phyloP scores from a whole-genome alignment of 257 asterid genomes.

The Cordia subcordata region DNA sequence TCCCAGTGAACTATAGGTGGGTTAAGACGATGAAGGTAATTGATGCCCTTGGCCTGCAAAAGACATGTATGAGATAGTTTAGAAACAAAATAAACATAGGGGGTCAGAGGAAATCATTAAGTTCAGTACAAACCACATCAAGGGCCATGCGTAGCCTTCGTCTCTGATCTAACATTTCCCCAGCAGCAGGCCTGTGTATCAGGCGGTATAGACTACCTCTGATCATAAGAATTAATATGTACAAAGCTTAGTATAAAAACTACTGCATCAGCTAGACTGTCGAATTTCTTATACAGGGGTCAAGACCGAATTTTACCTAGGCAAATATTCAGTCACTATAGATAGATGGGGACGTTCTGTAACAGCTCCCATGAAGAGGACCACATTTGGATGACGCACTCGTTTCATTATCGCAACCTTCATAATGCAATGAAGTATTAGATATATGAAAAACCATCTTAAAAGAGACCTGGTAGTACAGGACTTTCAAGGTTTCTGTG shows the following conservation, averaged over 20 bases:
- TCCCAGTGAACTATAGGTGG: conserved; percentile 96
- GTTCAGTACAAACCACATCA: conserved; percentile 71
- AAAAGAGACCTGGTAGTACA: neutral
- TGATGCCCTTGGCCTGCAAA: conserved; percentile 81
- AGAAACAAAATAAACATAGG: neutral
- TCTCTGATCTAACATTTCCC: conserved; percentile 78
- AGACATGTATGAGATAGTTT: conserved; percentile 1
- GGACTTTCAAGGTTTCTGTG: neutral
- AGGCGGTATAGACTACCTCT: conserved; percentile 94
- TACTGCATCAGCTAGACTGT: neutral
- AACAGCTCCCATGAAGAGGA: conserved; percentile 98
- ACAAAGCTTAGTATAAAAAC: conserved; percentile 1
- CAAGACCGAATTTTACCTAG: conserved; percentile 44
- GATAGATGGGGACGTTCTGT: conserved; percentile 89
- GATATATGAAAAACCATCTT: neutral
- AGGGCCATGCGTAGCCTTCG: conserved; percentile 85
- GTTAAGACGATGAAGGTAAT: conserved; percentile 75
- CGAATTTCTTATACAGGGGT: neutral
- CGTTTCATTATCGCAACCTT: conserved; percentile 98
- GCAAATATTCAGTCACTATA: conserved; percentile 92
- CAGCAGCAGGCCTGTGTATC: conserved; percentile 88
- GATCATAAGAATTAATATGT: conserved; percentile 5
- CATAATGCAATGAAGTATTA: neutral
- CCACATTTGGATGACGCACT: conserved; percentile 94
- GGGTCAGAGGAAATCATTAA: conserved; percentile 2